Evolutionary conservation across 2,329 filamentous ascomycete genomes (phyloP), one percentile per base, ranked within the genome.

Genomic region (Pseudogymnoascus sp.): DNA sequence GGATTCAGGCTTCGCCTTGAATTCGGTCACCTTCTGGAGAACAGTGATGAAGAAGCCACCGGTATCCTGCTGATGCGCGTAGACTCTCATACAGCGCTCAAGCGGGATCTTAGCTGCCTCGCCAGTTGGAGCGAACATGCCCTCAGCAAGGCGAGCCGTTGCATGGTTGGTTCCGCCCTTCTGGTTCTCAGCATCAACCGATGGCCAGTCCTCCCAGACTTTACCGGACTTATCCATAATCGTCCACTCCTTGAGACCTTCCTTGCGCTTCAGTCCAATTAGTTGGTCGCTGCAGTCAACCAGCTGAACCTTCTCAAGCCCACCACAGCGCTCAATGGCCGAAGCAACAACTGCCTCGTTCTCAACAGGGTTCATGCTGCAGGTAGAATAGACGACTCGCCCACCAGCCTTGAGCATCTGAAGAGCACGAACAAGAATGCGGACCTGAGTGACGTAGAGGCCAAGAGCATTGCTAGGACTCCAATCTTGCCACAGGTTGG

Each of bases 21-120:
- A 91, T 65, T 96, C 94, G 23, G 83, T 82, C 71, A 86, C 86
- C 80, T 99, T 99, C 77, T 96, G 89, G 15, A 99, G 76, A 0
- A 96, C 92, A 0, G 91, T 88, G 71, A 99, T 96, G 76, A 99
- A 99, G 79, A 99, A 99, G 19, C 88, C 92, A 60, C 94, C 94
- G 2, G 94, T 99, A 68, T 99, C 91, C 74, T 99, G 94, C 70
- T 91, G 81, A 73, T 99, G 94, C 33, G 92, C 89, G 72, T 97
- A 99, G 5, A 99, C 85, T 63, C 94, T 83, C 81, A 97, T 92
- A 74, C 92, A 96, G 62, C 88, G 83, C 68, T 96, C 89, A 15
- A 97, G 80, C 13, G 91, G 91, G 21, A 96, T 79, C 74, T 81
- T 69, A 73, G 82, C 38, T 72, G 73, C 74, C 13, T 74, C 75